Evolutionary conservation across 106 monocot genomes (phyloP).

Genomic region (Apostasia ramifera): DNA sequence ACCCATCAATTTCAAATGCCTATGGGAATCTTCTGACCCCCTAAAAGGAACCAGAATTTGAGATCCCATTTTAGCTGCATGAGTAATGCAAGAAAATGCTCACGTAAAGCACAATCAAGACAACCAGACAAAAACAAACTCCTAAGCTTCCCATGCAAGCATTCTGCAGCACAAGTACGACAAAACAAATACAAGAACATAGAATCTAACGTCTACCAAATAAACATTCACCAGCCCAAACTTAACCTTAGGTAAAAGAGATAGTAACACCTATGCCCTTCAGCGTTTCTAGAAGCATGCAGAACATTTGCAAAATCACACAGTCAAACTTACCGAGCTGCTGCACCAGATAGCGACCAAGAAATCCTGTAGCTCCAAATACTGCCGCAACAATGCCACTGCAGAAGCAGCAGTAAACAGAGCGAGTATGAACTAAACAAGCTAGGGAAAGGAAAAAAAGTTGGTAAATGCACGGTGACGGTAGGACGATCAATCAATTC

Average conservation of each 20-base stretch:
- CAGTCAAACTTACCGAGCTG: constrained; percentile 67
- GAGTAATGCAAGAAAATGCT: not conserved
- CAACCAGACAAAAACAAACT: not conserved
- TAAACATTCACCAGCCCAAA: no score
- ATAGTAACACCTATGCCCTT: no score
- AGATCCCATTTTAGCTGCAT: constrained; percentile 96
- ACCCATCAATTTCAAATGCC: constrained; percentile 98
- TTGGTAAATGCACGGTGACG: no score
- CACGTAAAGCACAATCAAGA: not conserved
- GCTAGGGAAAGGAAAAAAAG: no score
- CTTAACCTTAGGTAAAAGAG: no score
- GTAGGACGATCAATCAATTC: not conserved
- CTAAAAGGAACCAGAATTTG: constrained; percentile 98
- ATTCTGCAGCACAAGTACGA: no score
- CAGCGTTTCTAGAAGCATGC: no score
- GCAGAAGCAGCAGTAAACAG: constrained; percentile 4
- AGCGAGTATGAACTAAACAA: no score
- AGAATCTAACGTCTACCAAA: no score
- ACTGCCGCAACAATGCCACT: constrained; percentile 97
- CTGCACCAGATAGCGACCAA: constrained; percentile 97
- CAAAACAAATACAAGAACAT: no score
- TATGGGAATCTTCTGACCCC: constrained; percentile 92
- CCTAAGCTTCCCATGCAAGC: no score
- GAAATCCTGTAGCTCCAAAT: constrained; percentile 99
- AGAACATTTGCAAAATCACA: no score